Percentiles rank a stretch among this genome's conserved stretches.
Conservation (phyloP, 2,329 filamentous ascomycete species). For the Sporothrix euskadiensis region DNA sequence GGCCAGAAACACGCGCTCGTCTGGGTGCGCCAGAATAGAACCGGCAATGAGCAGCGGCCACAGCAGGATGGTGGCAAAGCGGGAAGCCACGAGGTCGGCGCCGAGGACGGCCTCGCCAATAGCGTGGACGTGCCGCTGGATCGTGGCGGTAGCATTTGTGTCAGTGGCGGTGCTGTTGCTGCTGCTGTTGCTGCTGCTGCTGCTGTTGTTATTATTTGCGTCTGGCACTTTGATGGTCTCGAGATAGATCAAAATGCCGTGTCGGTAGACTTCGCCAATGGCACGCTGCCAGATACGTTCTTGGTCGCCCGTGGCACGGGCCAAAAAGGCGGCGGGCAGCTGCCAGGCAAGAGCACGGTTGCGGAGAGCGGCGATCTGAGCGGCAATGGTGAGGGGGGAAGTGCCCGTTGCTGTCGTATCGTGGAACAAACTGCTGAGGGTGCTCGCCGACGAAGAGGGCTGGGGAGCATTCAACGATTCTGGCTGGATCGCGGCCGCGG, state of each 20-base stretch:
- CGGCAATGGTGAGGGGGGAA: not conserved
- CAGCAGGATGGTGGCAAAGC: conserved; percentile 31
- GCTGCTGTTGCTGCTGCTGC: not conserved
- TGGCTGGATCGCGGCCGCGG: conserved; percentile 6
- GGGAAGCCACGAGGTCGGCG: conserved; percentile 29
- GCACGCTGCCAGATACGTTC: conserved; percentile 30
- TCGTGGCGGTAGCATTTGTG: not conserved
- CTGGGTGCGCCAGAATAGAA: conserved; percentile 24
- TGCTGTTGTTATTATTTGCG: not conserved
- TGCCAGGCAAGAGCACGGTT: conserved; percentile 29
- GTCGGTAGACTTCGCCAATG: conserved; percentile 32
- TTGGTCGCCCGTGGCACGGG: conserved; percentile 27
- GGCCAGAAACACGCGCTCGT: conserved; percentile 28
- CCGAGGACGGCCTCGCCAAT: conserved; percentile 30
- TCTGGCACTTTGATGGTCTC: conserved; percentile 25
- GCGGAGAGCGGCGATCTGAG: conserved; percentile 26
- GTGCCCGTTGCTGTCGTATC: not conserved
- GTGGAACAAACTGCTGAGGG: conserved; percentile 6
- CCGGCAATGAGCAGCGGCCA: conserved; percentile 33
- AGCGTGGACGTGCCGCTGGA: conserved; percentile 29
- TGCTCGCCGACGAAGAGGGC: not conserved
- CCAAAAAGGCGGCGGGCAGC: conserved; percentile 26
- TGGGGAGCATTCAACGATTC: not conserved
- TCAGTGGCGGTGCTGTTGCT: not conserved
- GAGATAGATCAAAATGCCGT: conserved; percentile 31